Percentiles rank a stretch among this genome's conserved stretches.
Conservation (phyloP, 768 basidiomycete species). For the Suillus hirtellus region DNA sequence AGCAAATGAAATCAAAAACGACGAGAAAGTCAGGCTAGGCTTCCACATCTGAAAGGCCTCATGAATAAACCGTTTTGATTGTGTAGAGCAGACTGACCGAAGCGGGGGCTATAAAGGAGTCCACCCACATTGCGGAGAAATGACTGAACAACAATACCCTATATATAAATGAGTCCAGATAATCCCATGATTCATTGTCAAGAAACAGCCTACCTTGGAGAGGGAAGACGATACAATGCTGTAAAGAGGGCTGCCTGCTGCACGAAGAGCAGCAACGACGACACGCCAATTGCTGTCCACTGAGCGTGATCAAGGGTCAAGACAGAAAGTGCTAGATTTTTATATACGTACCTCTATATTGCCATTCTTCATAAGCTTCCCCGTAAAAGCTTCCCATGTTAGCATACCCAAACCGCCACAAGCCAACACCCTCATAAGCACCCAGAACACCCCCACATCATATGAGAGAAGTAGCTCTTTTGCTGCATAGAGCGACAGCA, state of each 20-base stretch:
- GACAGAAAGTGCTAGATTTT: constrained; percentile 10
- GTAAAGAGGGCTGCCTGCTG: constrained; percentile 68
- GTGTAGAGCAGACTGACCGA: constrained; percentile 39
- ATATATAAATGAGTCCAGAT: constrained; percentile 10
- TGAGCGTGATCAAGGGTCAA: constrained; percentile 29
- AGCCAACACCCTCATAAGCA: constrained; percentile 70
- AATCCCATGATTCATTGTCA: background rate
- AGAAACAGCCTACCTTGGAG: constrained; percentile 54
- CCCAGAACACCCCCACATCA: constrained; percentile 75
- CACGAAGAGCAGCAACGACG: constrained; percentile 66
- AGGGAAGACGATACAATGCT: constrained; percentile 66
- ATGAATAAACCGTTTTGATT: constrained; percentile 9
- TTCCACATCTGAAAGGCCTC: constrained; percentile 46
- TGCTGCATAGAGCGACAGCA: constrained; percentile 58
- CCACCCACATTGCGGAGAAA: constrained; percentile 69
- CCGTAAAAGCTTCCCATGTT: constrained; percentile 58
- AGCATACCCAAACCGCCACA: constrained; percentile 68
- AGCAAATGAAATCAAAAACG: constrained; percentile 55
- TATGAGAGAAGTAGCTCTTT: constrained; percentile 68
- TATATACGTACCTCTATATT: constrained; percentile 56
- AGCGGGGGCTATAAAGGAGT: constrained; percentile 48
- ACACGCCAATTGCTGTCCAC: constrained; percentile 73
- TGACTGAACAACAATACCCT: constrained; percentile 73
- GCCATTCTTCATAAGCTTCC: constrained; percentile 52
- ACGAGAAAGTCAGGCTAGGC: constrained; percentile 44